Conservation (phyloP, 306 rosid species). For the Quercus aquifolioides region DNA sequence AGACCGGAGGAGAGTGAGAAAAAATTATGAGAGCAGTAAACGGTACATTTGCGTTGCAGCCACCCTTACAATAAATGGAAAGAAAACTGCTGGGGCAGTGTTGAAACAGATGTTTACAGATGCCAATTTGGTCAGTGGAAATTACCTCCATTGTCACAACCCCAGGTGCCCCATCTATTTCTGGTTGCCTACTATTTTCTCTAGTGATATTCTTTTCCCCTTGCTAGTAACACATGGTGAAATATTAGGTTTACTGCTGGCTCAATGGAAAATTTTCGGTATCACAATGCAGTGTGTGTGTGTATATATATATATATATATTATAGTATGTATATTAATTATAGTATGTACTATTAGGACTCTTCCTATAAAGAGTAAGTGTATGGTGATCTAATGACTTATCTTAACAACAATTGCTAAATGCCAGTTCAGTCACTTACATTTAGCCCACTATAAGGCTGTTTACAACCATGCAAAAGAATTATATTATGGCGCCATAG, state of each 20-base stretch:
- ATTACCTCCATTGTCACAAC: conserved; percentile 89
- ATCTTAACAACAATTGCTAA: background rate
- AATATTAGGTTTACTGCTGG: background rate
- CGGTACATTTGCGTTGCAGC: conserved; percentile 93
- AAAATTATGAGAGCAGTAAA: conserved; percentile 70
- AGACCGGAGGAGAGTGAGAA: conserved; percentile 84
- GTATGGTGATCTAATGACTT: background rate
- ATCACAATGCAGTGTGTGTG: too few species aligned
- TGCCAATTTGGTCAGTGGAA: conserved; percentile 83
- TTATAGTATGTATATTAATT: background rate
- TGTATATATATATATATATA: too few species aligned
- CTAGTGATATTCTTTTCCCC: background rate
- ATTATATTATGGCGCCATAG: background rate
- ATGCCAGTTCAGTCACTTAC: background rate
- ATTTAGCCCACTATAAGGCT: background rate
- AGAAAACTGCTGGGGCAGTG: conserved; percentile 83
- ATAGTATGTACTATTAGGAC: background rate
- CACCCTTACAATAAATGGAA: conserved; percentile 91
- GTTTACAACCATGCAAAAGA: background rate
- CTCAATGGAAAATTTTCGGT: too few species aligned
- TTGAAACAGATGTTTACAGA: conserved; percentile 80
- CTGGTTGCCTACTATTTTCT: background rate
- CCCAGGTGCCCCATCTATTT: conserved; percentile 57
- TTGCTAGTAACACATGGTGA: background rate
- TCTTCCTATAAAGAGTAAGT: background rate